phyloP scores from a whole-genome alignment of 176 grass and related monocot species.

The Raddia distichophylla region DNA sequence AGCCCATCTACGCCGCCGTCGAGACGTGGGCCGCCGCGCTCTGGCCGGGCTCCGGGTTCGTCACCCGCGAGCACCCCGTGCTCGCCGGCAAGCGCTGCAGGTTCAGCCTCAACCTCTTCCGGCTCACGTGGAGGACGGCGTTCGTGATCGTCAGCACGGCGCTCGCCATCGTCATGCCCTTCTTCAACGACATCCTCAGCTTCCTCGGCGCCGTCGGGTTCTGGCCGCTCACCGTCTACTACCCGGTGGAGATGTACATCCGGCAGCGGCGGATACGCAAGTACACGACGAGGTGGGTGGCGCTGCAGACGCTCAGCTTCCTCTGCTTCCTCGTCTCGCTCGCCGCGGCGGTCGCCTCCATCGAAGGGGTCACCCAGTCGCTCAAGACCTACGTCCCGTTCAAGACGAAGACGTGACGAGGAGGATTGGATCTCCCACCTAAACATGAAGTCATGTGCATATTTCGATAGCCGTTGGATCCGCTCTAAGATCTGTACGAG shows the following conservation, averaged over 20 bases:
- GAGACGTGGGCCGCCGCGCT: slow-evolving; percentile 45
- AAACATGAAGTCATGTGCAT: too few relatives aligned
- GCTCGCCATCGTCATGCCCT: slow-evolving; percentile 78
- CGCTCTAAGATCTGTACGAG: too few relatives aligned
- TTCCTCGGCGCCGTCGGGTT: slow-evolving; percentile 87
- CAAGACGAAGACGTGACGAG: slow-evolving; percentile 61
- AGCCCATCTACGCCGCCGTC: slow-evolving; percentile 72
- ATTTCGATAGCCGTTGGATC: too few relatives aligned
- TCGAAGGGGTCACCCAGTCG: slow-evolving; percentile 68
- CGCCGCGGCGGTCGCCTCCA: slow-evolving; percentile 61
- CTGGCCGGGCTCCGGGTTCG: slow-evolving; percentile 50
- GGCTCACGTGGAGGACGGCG: slow-evolving; percentile 72
- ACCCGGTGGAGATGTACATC: slow-evolving; percentile 94
- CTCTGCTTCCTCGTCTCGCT: slow-evolving; percentile 83
- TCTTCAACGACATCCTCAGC: slow-evolving; percentile 90
- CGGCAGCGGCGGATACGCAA: slow-evolving; percentile 50
- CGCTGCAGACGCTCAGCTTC: slow-evolving; percentile 69
- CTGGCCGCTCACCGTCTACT: slow-evolving; percentile 97
- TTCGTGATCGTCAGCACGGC: slow-evolving; percentile 74
- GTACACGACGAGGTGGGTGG: slow-evolving; percentile 65
- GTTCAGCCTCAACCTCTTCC: slow-evolving; percentile 58
- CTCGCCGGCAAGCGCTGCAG: slow-evolving; percentile 14
- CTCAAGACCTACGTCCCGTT: slow-evolving; percentile 70
- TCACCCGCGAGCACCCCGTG: slow-evolving; percentile 53
- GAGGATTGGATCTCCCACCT: too few relatives aligned